Evolutionary conservation across 768 basidiomycete species (phyloP), one percentile per base, ranked within the genome.

Genomic region (Phylloporus sp.): DNA sequence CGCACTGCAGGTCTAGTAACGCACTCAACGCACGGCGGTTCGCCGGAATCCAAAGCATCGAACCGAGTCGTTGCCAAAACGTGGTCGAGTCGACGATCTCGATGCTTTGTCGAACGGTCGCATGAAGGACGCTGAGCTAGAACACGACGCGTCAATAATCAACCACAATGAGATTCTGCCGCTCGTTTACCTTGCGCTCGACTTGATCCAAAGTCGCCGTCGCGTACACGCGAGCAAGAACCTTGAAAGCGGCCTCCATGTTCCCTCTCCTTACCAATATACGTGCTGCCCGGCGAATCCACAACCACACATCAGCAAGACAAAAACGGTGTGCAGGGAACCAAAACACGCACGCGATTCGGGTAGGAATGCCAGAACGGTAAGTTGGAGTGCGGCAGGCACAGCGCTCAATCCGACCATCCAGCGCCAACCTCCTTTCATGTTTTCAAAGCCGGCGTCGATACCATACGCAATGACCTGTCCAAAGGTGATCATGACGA

Each of bases 391-490:
- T 3, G 65, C 81, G 2, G 85, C 81, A 1, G 86, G 86, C 3
- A 85, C 69, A 2, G 78, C 78, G 13, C 88, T 85, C 3, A 90
- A 68, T 4, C 86, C 89, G 14, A 87, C 84, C 84, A 90, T 86
- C 80, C 80, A 90, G 42, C 89, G 69, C 89, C 89, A 92, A 3
- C 89, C 89, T 4, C 73, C 67, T 26, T 65, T 64, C 42, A 77
- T 65, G 46, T 76, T 75, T 48, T 72, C 76, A 54, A 85, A 85
- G 3, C 76, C 83, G 20, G 83, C 82, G 21, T 79, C 84, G 44
- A 83, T 81, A 17, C 79, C 83, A 58, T 88, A 90, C 0, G 86
- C 84, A 38, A 89, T 75, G 24, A 90, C 86, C 53, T 90, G 89
- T 3, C 86, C 86, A 6, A 83, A 70, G 0, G 89, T 92, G 58